Percentiles rank a stretch among this genome's conserved stretches.
These are phyloP conservation scores for Litchi chinensis DNA, from an alignment of 345 rosid species.

Conservation along the genomic window DNA sequence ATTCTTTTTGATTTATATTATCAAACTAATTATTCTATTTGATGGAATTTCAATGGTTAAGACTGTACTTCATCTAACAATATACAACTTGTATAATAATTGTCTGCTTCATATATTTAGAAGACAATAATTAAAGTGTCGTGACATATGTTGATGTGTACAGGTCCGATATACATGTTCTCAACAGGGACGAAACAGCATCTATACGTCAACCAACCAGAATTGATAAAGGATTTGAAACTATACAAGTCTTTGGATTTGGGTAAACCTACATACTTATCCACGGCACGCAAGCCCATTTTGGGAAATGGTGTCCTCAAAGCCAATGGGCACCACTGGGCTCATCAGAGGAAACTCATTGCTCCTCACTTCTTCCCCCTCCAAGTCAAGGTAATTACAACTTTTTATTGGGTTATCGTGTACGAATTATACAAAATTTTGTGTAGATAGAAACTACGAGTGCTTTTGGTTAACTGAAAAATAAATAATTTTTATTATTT, in stretches of 20 bases:
- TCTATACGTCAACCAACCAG: slow-evolving; percentile 15
- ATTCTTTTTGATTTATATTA: too few species aligned
- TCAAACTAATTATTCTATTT: too few species aligned
- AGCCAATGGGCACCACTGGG: slow-evolving; percentile 31
- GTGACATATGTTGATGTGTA: too few species aligned
- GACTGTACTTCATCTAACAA: too few species aligned
- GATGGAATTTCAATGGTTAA: too few species aligned
- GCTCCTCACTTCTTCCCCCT: slow-evolving; percentile 37
- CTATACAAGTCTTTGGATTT: slow-evolving; percentile 29
- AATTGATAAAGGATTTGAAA: slow-evolving; percentile 29
- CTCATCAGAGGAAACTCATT: slow-evolving; percentile 34
- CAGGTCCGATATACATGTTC: slow-evolving; percentile 32
- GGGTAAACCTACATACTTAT: slow-evolving; percentile 27
- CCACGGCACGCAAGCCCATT: slow-evolving; percentile 15
- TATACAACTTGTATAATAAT: too few species aligned
- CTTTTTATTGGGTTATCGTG: too few species aligned
- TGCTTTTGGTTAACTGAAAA: too few species aligned
- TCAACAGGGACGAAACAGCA: slow-evolving; percentile 32
- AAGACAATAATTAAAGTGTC: too few species aligned
- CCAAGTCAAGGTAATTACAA: slow-evolving; percentile 24
- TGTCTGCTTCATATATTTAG: too few species aligned
- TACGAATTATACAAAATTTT: too few species aligned
- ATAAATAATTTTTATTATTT: too few species aligned
- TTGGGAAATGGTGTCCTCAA: slow-evolving; percentile 38
- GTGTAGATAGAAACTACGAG: not conserved